These are phyloP conservation scores for Kalanchoe fedtschenkoi DNA, from an alignment of 164 flowering plant genomes.

Conservation along the genomic window DNA sequence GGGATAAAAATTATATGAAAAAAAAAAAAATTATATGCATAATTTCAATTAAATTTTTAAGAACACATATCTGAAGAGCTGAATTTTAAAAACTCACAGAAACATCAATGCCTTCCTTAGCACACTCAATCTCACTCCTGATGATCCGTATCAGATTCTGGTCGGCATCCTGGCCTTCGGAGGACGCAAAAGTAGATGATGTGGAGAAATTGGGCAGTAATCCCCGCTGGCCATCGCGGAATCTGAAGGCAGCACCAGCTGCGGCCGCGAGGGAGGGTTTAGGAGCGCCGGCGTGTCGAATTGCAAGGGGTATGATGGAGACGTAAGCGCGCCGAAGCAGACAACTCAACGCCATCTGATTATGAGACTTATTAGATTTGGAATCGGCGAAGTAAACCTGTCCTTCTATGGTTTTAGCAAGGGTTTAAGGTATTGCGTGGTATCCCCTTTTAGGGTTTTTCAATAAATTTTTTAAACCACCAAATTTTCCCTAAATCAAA, in stretches of 20 bases:
- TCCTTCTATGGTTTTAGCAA: background rate
- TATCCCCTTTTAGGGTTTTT: no score
- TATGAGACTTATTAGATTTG: background rate
- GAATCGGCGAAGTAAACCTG: no score
- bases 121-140: background rate
- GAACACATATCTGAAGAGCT: background rate
- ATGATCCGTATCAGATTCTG: background rate
- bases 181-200: background rate
- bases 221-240: background rate
- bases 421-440: background rate
- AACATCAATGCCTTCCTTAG: background rate
- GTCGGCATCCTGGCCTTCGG: background rate
- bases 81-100: conserved; percentile 2
- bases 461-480: no score
- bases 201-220: background rate
- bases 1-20: background rate
- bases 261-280: no score
- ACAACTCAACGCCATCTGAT: background rate
- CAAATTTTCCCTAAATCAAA: no score
- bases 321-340: background rate
- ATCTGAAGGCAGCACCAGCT: background rate
- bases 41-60: background rate
- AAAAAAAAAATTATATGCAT: background rate
- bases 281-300: background rate
- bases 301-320: background rate